phyloP scores from a whole-genome alignment of 768 basidiomycete genomes.

The Piloderma croceum region DNA sequence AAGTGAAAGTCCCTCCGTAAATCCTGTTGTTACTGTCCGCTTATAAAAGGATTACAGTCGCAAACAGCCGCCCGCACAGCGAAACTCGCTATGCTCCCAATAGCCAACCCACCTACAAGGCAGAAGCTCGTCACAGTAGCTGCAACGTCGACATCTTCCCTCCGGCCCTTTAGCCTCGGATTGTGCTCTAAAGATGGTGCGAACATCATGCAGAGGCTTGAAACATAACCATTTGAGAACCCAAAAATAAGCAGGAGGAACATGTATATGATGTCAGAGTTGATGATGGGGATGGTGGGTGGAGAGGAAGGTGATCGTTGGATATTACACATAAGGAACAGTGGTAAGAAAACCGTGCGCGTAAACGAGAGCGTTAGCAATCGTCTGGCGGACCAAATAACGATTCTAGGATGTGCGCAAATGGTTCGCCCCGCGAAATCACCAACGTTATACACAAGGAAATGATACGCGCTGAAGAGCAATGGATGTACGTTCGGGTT shows the following conservation, averaged over 20 bases:
- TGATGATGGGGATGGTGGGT: constrained; percentile 48
- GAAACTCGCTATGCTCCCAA: constrained; percentile 80
- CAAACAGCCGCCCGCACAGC: constrained; percentile 66
- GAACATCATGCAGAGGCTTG: constrained; percentile 75
- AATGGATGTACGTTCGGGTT: constrained; percentile 66
- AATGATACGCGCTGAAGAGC: constrained; percentile 76
- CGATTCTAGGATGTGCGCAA: constrained; percentile 58
- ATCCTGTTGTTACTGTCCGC: constrained; percentile 8
- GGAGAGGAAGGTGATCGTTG: constrained; percentile 29
- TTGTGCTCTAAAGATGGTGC: constrained; percentile 81
- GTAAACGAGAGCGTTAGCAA: constrained; percentile 59
- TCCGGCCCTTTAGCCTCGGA: constrained; percentile 56
- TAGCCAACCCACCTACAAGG: constrained; percentile 65
- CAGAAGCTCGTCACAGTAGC: constrained; percentile 79
- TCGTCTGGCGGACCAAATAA: constrained; percentile 63
- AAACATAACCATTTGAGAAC: constrained; percentile 76
- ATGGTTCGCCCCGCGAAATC: constrained; percentile 66
- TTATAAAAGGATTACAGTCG: constrained; percentile 65
- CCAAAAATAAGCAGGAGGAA: constrained; percentile 67
- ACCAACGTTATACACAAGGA: constrained; percentile 68
- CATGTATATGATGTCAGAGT: constrained; percentile 75
- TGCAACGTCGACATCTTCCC: constrained; percentile 79
- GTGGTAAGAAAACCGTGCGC: constrained; percentile 77
- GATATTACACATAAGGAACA: constrained; percentile 88
- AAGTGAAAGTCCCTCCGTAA: too few species aligned